Conservation (phyloP, 352 stramenopile genomes). For the Phytophthora meadii region DNA sequence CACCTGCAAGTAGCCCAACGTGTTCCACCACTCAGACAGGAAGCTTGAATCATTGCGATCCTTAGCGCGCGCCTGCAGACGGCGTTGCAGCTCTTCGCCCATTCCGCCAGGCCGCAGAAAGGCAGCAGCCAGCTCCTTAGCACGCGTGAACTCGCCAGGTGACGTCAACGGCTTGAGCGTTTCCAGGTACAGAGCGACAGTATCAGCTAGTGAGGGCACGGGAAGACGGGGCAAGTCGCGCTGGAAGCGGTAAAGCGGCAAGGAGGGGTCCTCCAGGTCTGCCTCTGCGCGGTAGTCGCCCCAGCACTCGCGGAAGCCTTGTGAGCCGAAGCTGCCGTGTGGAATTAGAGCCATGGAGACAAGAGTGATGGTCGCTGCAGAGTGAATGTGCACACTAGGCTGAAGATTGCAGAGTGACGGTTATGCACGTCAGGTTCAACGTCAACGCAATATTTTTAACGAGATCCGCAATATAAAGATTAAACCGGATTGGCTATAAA, state of each 20-base stretch:
- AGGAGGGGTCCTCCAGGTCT: constrained; percentile 63
- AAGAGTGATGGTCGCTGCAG: constrained; percentile 14
- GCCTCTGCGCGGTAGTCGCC: constrained; percentile 90
- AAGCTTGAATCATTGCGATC: constrained; percentile 75
- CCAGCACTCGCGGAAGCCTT: constrained; percentile 95
- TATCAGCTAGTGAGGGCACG: constrained; percentile 91
- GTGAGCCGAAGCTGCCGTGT: constrained; percentile 43
- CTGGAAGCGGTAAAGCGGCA: constrained; percentile 87
- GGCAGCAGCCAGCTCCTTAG: constrained; percentile 70
- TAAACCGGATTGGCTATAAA: no score
- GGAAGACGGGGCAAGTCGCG: constrained; percentile 88
- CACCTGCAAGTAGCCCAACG: constrained; percentile 73
- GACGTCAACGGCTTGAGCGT: constrained; percentile 88
- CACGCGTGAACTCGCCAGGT: constrained; percentile 70
- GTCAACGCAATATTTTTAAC: constrained; percentile 3
- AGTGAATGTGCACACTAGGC: neutral
- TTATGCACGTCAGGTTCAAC: constrained; percentile 24
- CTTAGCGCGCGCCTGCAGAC: constrained; percentile 59
- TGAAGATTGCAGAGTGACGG: constrained; percentile 32
- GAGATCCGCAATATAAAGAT: constrained; percentile 6
- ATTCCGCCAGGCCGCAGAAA: constrained; percentile 69
- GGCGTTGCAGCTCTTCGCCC: constrained; percentile 81
- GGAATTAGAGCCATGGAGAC: constrained; percentile 20
- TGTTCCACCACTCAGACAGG: constrained; percentile 86
- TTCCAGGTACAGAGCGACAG: constrained; percentile 90